Conservation (phyloP, 305 asterid species). For the Euphrasia arctica region DNA sequence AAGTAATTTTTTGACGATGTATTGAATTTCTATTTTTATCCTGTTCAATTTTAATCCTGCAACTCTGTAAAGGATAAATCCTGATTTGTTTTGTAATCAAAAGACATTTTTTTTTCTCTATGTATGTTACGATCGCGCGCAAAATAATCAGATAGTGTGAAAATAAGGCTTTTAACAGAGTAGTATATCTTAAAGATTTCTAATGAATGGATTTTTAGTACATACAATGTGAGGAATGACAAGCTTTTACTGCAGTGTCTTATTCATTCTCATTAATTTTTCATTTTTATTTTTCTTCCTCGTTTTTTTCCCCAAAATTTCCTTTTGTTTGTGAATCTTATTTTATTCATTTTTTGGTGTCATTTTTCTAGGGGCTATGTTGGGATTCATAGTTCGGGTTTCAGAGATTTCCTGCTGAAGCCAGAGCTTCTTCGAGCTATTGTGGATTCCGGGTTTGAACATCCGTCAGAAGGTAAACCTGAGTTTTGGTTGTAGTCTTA, state of each 20-base stretch:
- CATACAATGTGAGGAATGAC: background rate
- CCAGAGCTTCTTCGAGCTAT: slow-evolving; percentile 91
- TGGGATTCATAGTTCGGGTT: slow-evolving; percentile 94
- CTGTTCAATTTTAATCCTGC: background rate
- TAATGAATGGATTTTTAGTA: background rate
- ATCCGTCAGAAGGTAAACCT: slow-evolving; percentile 85
- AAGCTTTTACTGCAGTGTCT: background rate
- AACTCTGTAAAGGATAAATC: background rate
- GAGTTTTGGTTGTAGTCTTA: background rate
- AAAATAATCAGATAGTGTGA: background rate
- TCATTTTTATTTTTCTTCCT: background rate
- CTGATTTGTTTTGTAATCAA: background rate
- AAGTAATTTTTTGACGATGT: slow-evolving; percentile 40
- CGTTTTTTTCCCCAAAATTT: background rate
- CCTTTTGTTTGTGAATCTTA: background rate
- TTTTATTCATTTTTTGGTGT: background rate
- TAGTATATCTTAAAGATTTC: background rate
- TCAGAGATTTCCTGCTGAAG: slow-evolving; percentile 87
- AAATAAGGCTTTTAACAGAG: no score
- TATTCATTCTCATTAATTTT: slow-evolving; percentile 1
- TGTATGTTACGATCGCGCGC: background rate
- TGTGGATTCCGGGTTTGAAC: slow-evolving; percentile 96
- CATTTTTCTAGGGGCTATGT: slow-evolving; percentile 66
- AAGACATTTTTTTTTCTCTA: background rate
- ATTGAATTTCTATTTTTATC: background rate